phyloP scores from a whole-genome alignment of 345 rosid genomes.

The Euphorbia pulcherrima region DNA sequence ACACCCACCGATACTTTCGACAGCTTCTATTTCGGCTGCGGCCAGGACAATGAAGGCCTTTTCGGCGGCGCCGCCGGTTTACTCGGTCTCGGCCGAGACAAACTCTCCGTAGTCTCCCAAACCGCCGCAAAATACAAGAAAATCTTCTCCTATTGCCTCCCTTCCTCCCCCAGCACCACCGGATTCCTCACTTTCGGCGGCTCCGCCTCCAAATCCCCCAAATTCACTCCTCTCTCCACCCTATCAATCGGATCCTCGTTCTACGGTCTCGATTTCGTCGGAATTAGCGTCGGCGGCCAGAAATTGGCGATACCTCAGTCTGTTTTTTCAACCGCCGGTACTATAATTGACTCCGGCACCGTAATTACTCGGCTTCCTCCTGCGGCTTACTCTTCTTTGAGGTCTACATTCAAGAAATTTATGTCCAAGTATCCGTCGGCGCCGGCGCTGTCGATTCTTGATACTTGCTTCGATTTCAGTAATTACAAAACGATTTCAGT shows the following conservation, averaged over 20 bases:
- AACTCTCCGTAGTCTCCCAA: constrained; percentile 63
- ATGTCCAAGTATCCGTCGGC: constrained; percentile 61
- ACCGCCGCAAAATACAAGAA: constrained; percentile 52
- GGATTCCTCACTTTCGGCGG: constrained; percentile 67
- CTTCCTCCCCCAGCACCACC: constrained; percentile 54
- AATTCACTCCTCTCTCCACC: constrained; percentile 57
- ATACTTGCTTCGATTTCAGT: constrained; percentile 75
- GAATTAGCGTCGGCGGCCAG: constrained; percentile 49
- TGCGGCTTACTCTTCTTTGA: constrained; percentile 48
- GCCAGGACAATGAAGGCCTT: constrained; percentile 74
- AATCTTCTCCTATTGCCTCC: constrained; percentile 81
- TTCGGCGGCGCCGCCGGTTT: constrained; percentile 68
- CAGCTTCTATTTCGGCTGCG: constrained; percentile 67
- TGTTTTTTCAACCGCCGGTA: constrained; percentile 45
- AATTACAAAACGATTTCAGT: constrained; percentile 24
- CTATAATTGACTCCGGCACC: constrained; percentile 84
- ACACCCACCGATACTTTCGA: constrained; percentile 43
- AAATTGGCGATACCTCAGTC: constrained; percentile 45
- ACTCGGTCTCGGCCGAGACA: constrained; percentile 76
- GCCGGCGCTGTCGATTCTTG: constrained; percentile 52
- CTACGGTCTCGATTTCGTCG: constrained; percentile 59
- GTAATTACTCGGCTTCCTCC: constrained; percentile 80
- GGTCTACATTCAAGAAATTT: constrained; percentile 36
- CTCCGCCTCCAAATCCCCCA: constrained; percentile 30
- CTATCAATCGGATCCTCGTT: constrained; percentile 37